Evolutionary conservation across 2,329 filamentous ascomycete genomes (phyloP), one percentile per base, ranked within the genome.

Genomic region (Didymella glomerata): DNA sequence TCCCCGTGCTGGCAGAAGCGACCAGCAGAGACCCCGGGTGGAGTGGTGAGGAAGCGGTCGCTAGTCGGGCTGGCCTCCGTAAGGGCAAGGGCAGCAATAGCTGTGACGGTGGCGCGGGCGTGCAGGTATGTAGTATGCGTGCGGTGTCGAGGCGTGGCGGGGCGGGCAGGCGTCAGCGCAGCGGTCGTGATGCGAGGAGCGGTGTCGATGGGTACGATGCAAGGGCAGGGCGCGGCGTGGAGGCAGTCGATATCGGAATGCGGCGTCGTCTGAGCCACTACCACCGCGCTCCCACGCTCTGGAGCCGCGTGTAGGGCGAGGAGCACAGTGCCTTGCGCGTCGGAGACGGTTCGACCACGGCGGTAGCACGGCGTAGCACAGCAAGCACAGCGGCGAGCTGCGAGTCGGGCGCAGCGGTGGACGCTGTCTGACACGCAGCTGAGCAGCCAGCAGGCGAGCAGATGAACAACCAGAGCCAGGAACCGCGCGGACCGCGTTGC

Each of bases 1-100:
- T 59, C 61, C 55, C 58, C 48, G 58, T 62, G 52, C 68, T 68
- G 68, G 68, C 62, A 55, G 46, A 48, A 36, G 30, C 14, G 42
- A 62, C 70, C 71, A 74, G 72, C 64, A 71, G 68, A 67, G 70
- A 69, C 64, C 66, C 72, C 65, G 71, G 67, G 48, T 48, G 61
- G 36, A 24, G 45, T 7, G 16, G 27, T 46, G 47, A 16, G 22
- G 54, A 18, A 36, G 60, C 48, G 14, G 42, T 44, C 25, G 25
- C 32, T 32, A 41, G 32, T 54, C 41, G 57, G 42, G 32, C 46
- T 22, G 61, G 13, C 27, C n/a, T n/a, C n/a, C n/a, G n/a, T 28
- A 4, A 27, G 4, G 25, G 25, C 45, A 25, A 48, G 41, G 48
- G 54, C 63, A 47, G 57, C 32, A 9, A n/a, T 6, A 36, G 45